Percentiles rank a stretch among this genome's conserved stretches.
Conservation (phyloP, 768 basidiomycete species). For the Naganishia friedmannii region DNA sequence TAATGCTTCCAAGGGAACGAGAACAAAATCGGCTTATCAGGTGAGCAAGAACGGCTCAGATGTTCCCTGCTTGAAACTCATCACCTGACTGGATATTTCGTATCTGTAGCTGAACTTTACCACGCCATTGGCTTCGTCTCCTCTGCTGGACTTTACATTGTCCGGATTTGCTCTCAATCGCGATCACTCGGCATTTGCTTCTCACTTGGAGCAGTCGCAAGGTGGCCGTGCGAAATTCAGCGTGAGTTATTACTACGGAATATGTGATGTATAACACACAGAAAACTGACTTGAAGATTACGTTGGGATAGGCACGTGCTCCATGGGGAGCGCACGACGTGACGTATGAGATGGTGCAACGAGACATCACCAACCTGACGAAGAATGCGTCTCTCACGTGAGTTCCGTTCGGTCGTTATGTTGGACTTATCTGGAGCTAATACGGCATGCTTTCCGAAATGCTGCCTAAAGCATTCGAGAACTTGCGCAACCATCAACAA, state of each 20-base stretch:
- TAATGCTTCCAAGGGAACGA: constrained; percentile 77
- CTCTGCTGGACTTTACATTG: constrained; percentile 69
- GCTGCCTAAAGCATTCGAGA: constrained; percentile 66
- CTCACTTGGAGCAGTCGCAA: constrained; percentile 48
- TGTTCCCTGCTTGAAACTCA: neutral
- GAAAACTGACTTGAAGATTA: neutral
- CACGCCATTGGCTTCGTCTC: constrained; percentile 53
- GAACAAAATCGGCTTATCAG: constrained; percentile 78
- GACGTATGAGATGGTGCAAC: constrained; percentile 74
- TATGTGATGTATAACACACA: no score
- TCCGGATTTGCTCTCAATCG: constrained; percentile 70
- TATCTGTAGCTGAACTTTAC: constrained; percentile 48
- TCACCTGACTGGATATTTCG: neutral
- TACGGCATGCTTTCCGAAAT: no score
- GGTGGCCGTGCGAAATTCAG: constrained; percentile 66
- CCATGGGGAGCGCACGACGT: constrained; percentile 64
- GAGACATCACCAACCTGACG: constrained; percentile 69
- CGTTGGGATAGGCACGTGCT: constrained; percentile 34
- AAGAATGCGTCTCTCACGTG: constrained; percentile 80
- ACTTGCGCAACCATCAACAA: constrained; percentile 72
- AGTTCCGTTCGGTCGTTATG: no score
- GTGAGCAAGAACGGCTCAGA: constrained; percentile 56
- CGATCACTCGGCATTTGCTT: constrained; percentile 73
- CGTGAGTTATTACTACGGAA: constrained; percentile 63
- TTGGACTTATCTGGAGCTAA: no score